These are phyloP conservation scores for Oenanthe sinensis DNA, from an alignment of 129 eudicot genomes.

Conservation along the genomic window DNA sequence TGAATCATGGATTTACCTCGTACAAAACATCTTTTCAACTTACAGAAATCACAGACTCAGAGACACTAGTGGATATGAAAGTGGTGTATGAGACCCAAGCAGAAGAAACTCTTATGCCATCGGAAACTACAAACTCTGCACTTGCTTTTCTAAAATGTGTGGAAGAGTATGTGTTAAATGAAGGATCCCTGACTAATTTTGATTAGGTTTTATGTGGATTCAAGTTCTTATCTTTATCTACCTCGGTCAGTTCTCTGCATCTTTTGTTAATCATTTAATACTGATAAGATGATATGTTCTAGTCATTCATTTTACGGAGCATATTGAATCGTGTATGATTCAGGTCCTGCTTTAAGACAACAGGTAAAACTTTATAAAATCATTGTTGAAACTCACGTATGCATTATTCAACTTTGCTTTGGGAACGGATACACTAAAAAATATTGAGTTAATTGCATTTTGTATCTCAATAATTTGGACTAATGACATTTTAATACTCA, in stretches of 20 bases:
- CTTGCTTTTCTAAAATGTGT: conserved; percentile 18
- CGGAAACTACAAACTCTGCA: conserved; percentile 25
- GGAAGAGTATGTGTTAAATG: conserved; percentile 15
- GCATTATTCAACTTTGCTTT: background rate
- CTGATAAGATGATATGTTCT: background rate
- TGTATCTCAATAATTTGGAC: too few relatives aligned
- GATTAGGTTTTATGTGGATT: background rate
- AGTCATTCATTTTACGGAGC: background rate
- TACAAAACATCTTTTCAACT: conserved; percentile 25
- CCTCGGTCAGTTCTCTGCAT: background rate
- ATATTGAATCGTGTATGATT: background rate
- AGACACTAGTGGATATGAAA: conserved; percentile 32
- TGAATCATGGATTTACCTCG: conserved; percentile 13
- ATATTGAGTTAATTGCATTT: too few relatives aligned
- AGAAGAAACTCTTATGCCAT: conserved; percentile 18
- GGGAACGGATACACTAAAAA: background rate
- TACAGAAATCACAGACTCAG: conserved; percentile 23
- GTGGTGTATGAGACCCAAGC: conserved; percentile 29
- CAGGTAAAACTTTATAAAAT: background rate
- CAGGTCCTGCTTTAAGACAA: background rate
- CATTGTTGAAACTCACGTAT: background rate
- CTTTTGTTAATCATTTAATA: background rate
- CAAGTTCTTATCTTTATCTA: background rate
- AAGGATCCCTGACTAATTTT: background rate
- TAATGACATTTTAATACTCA: too few relatives aligned